phyloP scores from a whole-genome alignment of 305 asterid species.

The Fraxinus greggii region DNA sequence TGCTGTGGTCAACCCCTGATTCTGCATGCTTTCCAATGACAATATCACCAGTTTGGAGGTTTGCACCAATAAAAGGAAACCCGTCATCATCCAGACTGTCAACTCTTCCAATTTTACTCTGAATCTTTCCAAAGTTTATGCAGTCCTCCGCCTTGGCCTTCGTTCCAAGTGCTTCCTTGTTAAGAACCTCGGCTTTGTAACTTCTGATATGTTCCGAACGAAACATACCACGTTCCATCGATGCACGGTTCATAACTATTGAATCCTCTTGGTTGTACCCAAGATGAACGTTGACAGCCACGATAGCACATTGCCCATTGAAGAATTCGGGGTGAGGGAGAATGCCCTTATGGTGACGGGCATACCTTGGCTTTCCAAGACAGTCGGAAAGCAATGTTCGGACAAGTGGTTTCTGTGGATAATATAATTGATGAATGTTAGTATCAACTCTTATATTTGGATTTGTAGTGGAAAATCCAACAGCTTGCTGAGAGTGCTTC shows the following conservation, averaged over 20 bases:
- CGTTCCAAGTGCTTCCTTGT: constrained; percentile 45
- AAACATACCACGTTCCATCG: constrained; percentile 97
- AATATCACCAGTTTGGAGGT: constrained; percentile 80
- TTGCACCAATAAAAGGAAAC: constrained; percentile 84
- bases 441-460: constrained; percentile 70
- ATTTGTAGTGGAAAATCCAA: constrained; percentile 73
- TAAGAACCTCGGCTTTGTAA: constrained; percentile 76
- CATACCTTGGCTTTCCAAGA: constrained; percentile 63
- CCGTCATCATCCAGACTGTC: constrained; percentile 96
- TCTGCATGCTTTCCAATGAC: constrained; percentile 83
- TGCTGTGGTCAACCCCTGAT: constrained; percentile 79
- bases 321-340: constrained; percentile 77
- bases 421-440: constrained; percentile 66
- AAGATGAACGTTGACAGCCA: constrained; percentile 88
- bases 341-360: constrained; percentile 57
- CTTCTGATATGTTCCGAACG: constrained; percentile 82
- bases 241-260: constrained; percentile 87
- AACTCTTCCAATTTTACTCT: constrained; percentile 79
- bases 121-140: constrained; percentile 73
- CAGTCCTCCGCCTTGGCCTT: constrained; percentile 56
- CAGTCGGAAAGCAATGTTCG: constrained; percentile 71
- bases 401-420: constrained; percentile 88
- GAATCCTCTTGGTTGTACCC: constrained; percentile 99
- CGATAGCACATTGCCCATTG: constrained; percentile 92
- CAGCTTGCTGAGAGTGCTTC: constrained; percentile 96